Evolutionary conservation across 805 yeast genomes (phyloP).

Genomic region (Saccharomyces mikatae): DNA sequence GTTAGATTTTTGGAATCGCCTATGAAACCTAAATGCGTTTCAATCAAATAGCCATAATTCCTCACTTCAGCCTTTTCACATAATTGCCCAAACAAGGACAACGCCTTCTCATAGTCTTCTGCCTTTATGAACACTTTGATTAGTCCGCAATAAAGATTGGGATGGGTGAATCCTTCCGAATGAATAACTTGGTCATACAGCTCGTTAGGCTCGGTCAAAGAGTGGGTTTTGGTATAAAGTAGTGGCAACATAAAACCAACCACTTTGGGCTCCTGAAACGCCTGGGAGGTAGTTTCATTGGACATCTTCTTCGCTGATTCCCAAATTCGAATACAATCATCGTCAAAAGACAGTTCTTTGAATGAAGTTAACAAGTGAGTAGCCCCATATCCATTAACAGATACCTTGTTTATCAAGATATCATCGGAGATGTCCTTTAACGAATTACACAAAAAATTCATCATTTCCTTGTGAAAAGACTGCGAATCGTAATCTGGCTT

Average conservation of each 20-base stretch:
- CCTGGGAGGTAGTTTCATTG: conserved; percentile 9
- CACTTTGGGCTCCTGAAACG: conserved; percentile 51
- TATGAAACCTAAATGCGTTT: conserved; percentile 66
- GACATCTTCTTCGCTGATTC: conserved; percentile 32
- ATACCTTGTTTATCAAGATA: conserved; percentile 35
- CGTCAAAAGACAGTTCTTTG: conserved; percentile 46
- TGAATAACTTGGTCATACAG: conserved; percentile 39
- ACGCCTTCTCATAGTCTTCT: conserved; percentile 53
- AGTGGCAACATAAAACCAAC: conserved; percentile 62
- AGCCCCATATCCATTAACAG: conserved; percentile 41
- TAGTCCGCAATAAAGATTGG: conserved; percentile 53
- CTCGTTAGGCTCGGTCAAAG: conserved; percentile 46
- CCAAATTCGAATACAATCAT: conserved; percentile 62
- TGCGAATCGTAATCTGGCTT: conserved; percentile 51
- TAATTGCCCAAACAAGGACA: conserved; percentile 49
- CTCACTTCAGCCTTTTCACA: conserved; percentile 28
- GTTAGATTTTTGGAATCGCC: conserved; percentile 62
- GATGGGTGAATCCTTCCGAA: conserved; percentile 18
- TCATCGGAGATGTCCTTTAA: conserved; percentile 42
- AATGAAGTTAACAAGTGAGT: conserved; percentile 46
- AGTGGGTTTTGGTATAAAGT: conserved; percentile 47
- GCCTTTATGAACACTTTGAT: conserved; percentile 59
- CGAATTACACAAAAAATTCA: conserved; percentile 37
- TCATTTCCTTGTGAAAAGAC: conserved; percentile 43
- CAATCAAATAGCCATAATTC: conserved; percentile 41